Evolutionary conservation across 2,329 filamentous ascomycete species (phyloP).

Genomic region (Claviceps maximensis): DNA sequence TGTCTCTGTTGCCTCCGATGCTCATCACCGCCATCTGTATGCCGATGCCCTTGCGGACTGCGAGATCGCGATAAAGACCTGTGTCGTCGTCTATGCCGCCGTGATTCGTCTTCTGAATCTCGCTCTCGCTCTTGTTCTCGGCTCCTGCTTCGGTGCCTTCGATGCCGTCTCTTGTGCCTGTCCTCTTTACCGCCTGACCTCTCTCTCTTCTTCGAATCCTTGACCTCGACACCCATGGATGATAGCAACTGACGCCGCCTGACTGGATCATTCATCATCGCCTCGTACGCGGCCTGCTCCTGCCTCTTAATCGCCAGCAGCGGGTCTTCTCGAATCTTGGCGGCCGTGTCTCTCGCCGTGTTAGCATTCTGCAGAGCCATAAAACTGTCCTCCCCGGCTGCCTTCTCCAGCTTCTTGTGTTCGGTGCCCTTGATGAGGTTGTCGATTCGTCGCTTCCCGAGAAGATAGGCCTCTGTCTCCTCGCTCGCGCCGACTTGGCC

Average conservation of each 20-base stretch:
- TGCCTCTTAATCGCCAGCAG: constrained; percentile 86
- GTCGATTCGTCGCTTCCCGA: constrained; percentile 89
- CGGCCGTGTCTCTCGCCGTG: constrained; percentile 62
- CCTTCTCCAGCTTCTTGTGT: constrained; percentile 68
- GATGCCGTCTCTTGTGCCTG: constrained; percentile 11
- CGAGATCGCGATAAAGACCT: constrained; percentile 33
- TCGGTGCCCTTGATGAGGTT: constrained; percentile 66
- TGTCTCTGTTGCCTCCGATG: constrained; percentile 8
- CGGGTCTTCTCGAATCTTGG: constrained; percentile 84
- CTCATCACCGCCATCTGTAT: constrained; percentile 10
- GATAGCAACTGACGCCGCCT: constrained; percentile 55
- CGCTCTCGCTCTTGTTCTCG: constrained; percentile 1
- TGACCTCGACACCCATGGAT: constrained; percentile 43
- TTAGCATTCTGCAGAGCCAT: constrained; percentile 56
- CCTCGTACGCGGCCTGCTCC: constrained; percentile 68
- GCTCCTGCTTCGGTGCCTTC: constrained; percentile 6
- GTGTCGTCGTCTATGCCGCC: constrained; percentile 23
- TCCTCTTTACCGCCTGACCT: constrained; percentile 18
- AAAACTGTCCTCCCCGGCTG: constrained; percentile 45
- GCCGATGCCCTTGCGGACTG: constrained; percentile 24
- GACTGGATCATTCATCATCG: constrained; percentile 66
- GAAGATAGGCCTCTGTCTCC: constrained; percentile 84
- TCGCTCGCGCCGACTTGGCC: constrained; percentile 67
- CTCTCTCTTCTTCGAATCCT: constrained; percentile 33
- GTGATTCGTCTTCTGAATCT: neutral